Conservation (phyloP, 1,284 basidiomycete species). For the Sanghuangporus weigelae region DNA sequence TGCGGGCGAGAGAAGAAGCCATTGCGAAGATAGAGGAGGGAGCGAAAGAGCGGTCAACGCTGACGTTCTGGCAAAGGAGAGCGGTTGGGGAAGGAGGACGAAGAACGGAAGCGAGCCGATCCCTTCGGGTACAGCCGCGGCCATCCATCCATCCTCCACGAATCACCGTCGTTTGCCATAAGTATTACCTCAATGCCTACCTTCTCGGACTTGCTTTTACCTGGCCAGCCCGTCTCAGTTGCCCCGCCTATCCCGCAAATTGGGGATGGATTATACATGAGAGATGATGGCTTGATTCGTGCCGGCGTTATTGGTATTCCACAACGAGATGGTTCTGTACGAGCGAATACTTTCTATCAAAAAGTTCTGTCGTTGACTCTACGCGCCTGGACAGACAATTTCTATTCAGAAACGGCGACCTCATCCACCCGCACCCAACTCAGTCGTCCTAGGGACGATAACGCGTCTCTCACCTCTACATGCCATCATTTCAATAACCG, state of each 20-base stretch:
- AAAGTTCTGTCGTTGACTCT: constrained; percentile 24
- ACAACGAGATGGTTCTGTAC: constrained; percentile 60
- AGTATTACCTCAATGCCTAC: constrained; percentile 28
- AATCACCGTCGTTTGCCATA: neutral
- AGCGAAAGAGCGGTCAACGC: constrained; percentile 2
- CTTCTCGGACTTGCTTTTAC: constrained; percentile 47
- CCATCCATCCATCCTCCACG: neutral
- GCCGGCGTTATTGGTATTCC: constrained; percentile 72
- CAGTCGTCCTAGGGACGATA: constrained; percentile 74
- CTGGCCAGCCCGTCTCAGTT: constrained; percentile 75
- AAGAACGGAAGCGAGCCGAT: neutral
- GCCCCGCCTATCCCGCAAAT: constrained; percentile 55
- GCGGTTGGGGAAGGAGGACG: constrained; percentile 1
- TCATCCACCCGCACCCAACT: constrained; percentile 64
- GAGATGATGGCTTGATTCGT: constrained; percentile 60
- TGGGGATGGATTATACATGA: constrained; percentile 66
- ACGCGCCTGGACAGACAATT: constrained; percentile 39
- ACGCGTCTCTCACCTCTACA: constrained; percentile 85
- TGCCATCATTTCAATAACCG: constrained; percentile 82
- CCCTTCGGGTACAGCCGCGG: neutral
- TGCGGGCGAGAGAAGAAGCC: constrained; percentile 59
- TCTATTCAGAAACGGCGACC: constrained; percentile 57
- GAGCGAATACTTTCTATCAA: constrained; percentile 30
- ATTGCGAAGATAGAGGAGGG: constrained; percentile 32
- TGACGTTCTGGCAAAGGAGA: constrained; percentile 2